Evolutionary conservation across 345 rosid species (phyloP), one percentile per base, ranked within the genome.

Genomic region (Rhodomyrtus tomentosa): DNA sequence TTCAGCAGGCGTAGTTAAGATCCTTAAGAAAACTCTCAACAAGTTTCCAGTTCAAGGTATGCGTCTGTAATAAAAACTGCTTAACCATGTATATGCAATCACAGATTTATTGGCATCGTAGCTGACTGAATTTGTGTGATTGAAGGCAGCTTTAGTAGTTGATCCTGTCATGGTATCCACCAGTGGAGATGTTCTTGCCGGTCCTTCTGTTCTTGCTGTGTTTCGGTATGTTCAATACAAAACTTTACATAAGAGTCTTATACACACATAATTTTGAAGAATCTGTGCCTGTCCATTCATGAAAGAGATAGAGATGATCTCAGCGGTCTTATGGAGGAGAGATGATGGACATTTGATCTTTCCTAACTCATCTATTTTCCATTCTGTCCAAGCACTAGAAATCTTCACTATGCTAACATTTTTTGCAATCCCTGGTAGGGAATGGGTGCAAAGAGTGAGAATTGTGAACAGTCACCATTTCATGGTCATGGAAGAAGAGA

Each of bases 111-210:
- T 29, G 55, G 40, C 54, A 36, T 55, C 82, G 4, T 74, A 82
- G 56, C 88, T 90, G 88, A 88, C 88, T 87, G 85, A 80, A 68
- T 42, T 85, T 85, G 27, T 55, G 82, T 86, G 83, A 87, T 56
- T 90, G 88, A 93, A 90, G 92, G 92, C 85, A 97, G 99, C 98
- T 92, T 88, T 97, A 84, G 99, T 96, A 84, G 95, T 95, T 90
- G 99, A 96, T 93, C 99, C 98, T 48, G 99, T 95, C 82, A 94
- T 96, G 98, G 98, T 95, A 74, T 96, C 99, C 62, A 95, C 98
- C 13, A 95, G 98, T 88, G 99, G 99, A 54, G 98, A 97, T 82
- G 94, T 93, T 85, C 90, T 95, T 21, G 96, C 97, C 18, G 95
- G 92, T 86, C 93, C 99, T 85, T 92, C 98, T 68, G 84, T 95